Evolutionary conservation across 768 basidiomycete species (phyloP).

Genomic region (Rhizopogon rudus): DNA sequence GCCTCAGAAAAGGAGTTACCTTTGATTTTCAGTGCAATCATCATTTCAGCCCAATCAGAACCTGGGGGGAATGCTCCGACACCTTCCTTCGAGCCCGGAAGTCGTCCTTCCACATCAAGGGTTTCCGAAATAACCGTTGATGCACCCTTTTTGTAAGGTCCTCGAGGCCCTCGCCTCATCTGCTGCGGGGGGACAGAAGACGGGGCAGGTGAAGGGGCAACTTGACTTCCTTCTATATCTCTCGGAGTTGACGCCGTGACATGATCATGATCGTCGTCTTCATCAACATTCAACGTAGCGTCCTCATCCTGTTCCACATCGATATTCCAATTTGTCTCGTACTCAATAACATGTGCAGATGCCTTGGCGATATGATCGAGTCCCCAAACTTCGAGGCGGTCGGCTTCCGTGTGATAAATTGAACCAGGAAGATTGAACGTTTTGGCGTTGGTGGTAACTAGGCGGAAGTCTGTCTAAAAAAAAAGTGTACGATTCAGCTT

Average conservation of each 20-base stretch:
- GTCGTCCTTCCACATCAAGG: slow-evolving; percentile 64
- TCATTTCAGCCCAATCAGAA: slow-evolving; percentile 66
- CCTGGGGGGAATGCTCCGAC: slow-evolving; percentile 67
- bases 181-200: slow-evolving; percentile 27
- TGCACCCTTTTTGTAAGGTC: slow-evolving; percentile 48
- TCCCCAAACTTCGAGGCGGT: slow-evolving; percentile 63
- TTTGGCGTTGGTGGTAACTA: slow-evolving; percentile 73
- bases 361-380: slow-evolving; percentile 72
- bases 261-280: slow-evolving; percentile 18
- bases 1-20: slow-evolving; percentile 32
- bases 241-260: slow-evolving; percentile 32
- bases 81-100: slow-evolving; percentile 76
- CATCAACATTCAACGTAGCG: slow-evolving; percentile 29
- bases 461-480: slow-evolving; percentile 57
- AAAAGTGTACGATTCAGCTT: slow-evolving; percentile 9
- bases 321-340: slow-evolving; percentile 82
- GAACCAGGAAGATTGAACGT: slow-evolving; percentile 70
- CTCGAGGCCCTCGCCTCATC: slow-evolving; percentile 42
- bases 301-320: slow-evolving; percentile 66
- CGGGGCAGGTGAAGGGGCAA: slow-evolving; percentile 43
- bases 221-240: slow-evolving; percentile 39
- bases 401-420: slow-evolving; percentile 72
- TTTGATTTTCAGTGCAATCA: slow-evolving; percentile 73
- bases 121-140: slow-evolving; percentile 37
- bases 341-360: slow-evolving; percentile 69